Percentiles rank a stretch among this genome's conserved stretches.
Evolutionary conservation across 2,329 filamentous ascomycete genomes (phyloP).

Genomic region (Aspergillus bombycis): DNA sequence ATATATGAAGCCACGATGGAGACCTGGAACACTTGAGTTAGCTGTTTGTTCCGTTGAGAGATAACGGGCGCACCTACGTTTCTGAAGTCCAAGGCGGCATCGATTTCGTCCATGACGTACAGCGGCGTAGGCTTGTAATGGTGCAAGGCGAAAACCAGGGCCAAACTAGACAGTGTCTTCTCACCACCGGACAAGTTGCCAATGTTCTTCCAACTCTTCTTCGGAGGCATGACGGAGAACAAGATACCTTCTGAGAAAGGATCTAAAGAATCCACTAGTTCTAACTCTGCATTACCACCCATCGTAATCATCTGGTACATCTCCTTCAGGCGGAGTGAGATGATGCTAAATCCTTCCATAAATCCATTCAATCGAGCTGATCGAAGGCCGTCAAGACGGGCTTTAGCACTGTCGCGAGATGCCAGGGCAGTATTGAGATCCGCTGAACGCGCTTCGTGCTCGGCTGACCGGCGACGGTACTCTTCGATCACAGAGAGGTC

Average conservation of each 20-base stretch:
- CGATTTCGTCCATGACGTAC: constrained; percentile 99
- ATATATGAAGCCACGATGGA: constrained; percentile 99
- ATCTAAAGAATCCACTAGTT: constrained; percentile 93
- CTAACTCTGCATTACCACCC: constrained; percentile 96
- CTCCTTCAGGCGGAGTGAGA: constrained; percentile 93
- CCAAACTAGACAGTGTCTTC: constrained; percentile 91
- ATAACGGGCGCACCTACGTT: constrained; percentile 70
- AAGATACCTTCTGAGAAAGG: constrained; percentile 96
- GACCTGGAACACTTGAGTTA: constrained; percentile 59
- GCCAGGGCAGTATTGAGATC: constrained; percentile 79
- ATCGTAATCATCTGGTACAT: constrained; percentile 99
- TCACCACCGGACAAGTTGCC: constrained; percentile 93
- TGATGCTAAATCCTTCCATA: constrained; percentile 95
- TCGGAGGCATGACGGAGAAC: constrained; percentile 98
- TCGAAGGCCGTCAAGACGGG: constrained; percentile 87
- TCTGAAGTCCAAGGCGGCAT: constrained; percentile 94
- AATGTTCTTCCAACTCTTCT: constrained; percentile 99
- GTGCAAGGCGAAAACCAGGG: constrained; percentile 95
- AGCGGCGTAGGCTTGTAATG: constrained; percentile 97
- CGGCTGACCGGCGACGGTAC: constrained; percentile 82
- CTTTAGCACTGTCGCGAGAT: constrained; percentile 84
- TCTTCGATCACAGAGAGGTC: constrained; percentile 87
- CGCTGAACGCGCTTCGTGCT: constrained; percentile 77
- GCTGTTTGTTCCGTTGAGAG: background rate
- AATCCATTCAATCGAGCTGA: constrained; percentile 91